Percentiles rank a stretch among this genome's conserved stretches.
Conservation (phyloP, 441 rosid genomes). For the Syzygium malaccense region DNA sequence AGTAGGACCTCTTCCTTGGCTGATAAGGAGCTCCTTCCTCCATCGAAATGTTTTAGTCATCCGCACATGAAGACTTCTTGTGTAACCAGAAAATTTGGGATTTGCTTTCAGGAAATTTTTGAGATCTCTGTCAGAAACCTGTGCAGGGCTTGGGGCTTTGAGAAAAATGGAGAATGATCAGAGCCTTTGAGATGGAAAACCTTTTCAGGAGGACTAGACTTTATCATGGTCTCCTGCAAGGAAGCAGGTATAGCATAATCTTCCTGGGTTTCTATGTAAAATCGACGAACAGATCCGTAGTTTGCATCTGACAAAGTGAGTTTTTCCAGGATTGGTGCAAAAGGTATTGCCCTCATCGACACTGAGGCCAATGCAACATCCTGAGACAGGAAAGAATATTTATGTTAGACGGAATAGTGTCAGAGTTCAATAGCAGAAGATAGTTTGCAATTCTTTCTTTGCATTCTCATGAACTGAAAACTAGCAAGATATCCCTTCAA, state of each 20-base stretch:
- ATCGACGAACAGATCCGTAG: conserved; percentile 1
- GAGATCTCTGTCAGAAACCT: conserved; percentile 34
- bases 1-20: background rate
- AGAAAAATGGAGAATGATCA: conserved; percentile 44
- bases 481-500: background rate
- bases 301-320: conserved; percentile 6
- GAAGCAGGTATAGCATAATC: conserved; percentile 2
- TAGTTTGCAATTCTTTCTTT: background rate
- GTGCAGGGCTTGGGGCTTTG: conserved; percentile 38
- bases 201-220: conserved; percentile 24
- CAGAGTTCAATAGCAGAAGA: background rate
- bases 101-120: conserved; percentile 10
- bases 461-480: background rate
- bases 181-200: conserved; percentile 39
- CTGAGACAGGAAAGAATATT: background rate
- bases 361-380: conserved; percentile 7
- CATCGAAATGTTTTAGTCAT: background rate
- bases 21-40: background rate
- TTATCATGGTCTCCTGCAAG: conserved; percentile 2
- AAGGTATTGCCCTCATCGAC: conserved; percentile 13
- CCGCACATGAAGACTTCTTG: background rate
- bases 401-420: background rate
- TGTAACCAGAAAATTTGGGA: background rate
- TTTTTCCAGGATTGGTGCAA: background rate
- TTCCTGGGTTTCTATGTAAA: conserved; percentile 9